phyloP scores from a whole-genome alignment of 75 land plant genomes.

The Picea sitchensis region DNA sequence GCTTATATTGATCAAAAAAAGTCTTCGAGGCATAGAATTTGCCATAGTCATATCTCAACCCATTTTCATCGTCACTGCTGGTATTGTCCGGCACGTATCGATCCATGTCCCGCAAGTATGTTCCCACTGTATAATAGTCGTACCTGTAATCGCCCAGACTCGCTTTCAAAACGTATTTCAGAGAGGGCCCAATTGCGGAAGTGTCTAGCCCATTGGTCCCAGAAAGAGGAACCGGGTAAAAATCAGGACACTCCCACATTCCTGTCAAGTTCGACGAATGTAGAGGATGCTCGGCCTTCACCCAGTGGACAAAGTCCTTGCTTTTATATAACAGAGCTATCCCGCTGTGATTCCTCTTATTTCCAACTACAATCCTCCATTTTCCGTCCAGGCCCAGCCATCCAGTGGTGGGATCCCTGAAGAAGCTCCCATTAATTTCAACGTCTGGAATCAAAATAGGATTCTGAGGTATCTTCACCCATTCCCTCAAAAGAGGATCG shows the following conservation, averaged over 20 bases:
- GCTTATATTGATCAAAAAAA: no score
- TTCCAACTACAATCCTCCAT: constrained; percentile 36
- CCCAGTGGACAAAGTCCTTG: constrained; percentile 48
- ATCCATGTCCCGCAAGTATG: no score
- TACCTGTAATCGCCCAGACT: no score
- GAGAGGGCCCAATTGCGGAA: no score
- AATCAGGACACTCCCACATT: constrained; percentile 88
- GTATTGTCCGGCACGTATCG: no score
- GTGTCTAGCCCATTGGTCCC: no score
- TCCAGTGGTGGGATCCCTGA: constrained; percentile 49
- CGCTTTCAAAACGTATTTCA: no score
- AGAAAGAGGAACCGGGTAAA: constrained; percentile 44
- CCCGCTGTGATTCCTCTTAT: constrained; percentile 16
- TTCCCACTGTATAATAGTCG: no score
- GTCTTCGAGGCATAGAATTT: no score
- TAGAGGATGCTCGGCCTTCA: constrained; percentile 23
- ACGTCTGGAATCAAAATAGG: constrained; percentile 23
- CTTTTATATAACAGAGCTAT: constrained; percentile 42
- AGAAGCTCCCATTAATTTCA: constrained; percentile 14
- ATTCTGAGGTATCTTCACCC: constrained; percentile 36
- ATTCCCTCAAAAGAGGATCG: constrained; percentile 37
- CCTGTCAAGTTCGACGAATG: constrained; percentile 40
- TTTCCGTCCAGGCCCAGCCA: constrained; percentile 32
- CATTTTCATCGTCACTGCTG: no score
- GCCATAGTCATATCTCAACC: no score